Conservation (phyloP, 192 early-diverging fungal species). For the Umbelopsis sp. region DNA sequence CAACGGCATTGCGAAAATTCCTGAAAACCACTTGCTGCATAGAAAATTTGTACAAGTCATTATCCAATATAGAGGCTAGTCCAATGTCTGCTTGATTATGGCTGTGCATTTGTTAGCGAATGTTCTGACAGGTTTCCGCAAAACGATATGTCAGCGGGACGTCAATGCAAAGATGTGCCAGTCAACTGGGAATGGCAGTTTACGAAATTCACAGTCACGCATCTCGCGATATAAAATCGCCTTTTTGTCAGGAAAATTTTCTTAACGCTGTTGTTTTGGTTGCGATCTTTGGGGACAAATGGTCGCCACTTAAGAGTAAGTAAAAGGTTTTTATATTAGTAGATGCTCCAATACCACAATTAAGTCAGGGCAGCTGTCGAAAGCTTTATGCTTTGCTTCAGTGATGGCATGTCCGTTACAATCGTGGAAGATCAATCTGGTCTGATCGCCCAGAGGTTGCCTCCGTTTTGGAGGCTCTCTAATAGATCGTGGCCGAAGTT, state of each 20-base stretch:
- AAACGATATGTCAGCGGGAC: too few relatives aligned
- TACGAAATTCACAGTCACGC: not conserved
- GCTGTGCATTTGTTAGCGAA: not conserved
- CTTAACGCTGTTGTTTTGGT: not conserved
- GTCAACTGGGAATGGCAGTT: too few relatives aligned
- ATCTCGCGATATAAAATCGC: not conserved
- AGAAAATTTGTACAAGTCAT: constrained; percentile 84
- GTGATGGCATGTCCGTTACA: constrained; percentile 35
- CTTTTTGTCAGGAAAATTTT: constrained; percentile 2
- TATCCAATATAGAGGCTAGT: constrained; percentile 69
- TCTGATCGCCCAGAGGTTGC: constrained; percentile 23
- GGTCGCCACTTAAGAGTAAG: too few relatives aligned
- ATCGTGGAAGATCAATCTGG: constrained; percentile 37
- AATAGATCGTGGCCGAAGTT: constrained; percentile 25
- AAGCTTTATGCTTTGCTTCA: constrained; percentile 6
- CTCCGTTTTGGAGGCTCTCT: constrained; percentile 31
- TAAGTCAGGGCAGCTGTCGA: constrained; percentile 32
- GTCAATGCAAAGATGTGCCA: too few relatives aligned
- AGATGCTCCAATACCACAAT: constrained; percentile 20
- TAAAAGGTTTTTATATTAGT: too few relatives aligned
- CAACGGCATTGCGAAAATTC: constrained; percentile 63
- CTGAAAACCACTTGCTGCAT: constrained; percentile 80
- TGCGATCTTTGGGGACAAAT: too few relatives aligned
- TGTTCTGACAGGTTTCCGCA: too few relatives aligned
- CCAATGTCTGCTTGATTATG: not conserved